Base-by-base conservation (phyloP, 2,329 filamentous ascomycete genomes). In the Chaetomium globosum region DNA sequence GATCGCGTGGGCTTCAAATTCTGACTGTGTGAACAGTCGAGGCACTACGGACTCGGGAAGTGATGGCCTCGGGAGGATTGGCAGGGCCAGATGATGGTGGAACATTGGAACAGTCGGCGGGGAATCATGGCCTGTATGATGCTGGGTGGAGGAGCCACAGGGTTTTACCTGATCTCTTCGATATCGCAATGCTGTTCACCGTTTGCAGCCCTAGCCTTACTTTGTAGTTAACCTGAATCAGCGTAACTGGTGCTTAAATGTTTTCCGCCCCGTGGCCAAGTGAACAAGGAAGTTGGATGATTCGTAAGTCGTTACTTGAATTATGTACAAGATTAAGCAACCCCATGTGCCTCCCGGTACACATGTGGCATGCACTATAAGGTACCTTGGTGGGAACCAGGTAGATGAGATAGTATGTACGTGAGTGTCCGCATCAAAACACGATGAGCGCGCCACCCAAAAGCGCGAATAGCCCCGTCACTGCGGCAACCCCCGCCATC, bases 361-460 rank as follows among this genome's bases (percentile, higher is more conserved):
- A 53, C 13, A 16, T 53, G 26, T 30, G 12, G 23, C 26, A 30
- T 52, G 49, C 51, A n/a, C 12, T 19, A 23, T 33, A 23, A 43
- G 16, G 30, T 12, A 54, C 2, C 26, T n/a, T 4, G 46, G n/a
- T 23, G 26, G 33, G 26, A 2, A 26, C 26, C 21, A 51, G 19
- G n/a, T 23, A 51, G 49, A 10, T 26, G 16, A 19, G 39, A 26
- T 43, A n/a, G 16, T 43, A 43, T 21, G 12, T 28, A 54, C 16
- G 7, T 10, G 30, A 6, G 13, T 19, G 51, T 30, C 21, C 3
- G 7, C 13, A 55, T 55, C 55, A 63, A 13, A 63, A 31, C 16
- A 48, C 46, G 10, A 58, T 46, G 33, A 63, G 23, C 31, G 55
- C 55, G 12, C 53, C 61, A 2, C 61, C 61, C 6, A 63, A 63